Evolutionary conservation across 495 filamentous ascomycete genomes (phyloP).

Genomic region (Penicillium parvum): DNA sequence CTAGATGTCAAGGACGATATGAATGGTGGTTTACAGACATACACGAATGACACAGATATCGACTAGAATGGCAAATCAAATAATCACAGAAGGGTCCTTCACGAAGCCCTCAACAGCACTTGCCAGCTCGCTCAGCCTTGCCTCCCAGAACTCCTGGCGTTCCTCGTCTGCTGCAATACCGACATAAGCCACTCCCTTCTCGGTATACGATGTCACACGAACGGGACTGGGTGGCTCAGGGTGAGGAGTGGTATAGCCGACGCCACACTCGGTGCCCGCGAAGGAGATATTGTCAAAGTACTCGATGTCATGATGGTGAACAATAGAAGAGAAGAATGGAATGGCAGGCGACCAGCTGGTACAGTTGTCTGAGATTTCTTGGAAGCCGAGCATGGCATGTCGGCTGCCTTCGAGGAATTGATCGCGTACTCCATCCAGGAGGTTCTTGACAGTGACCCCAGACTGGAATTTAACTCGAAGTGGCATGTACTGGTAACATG

Average conservation of each 20-base stretch:
- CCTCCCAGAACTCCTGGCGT: conserved; percentile 3
- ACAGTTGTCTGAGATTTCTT: conserved; percentile 19
- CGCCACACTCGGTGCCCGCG: conserved; percentile 11
- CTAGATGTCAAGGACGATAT: neutral
- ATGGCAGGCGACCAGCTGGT: conserved; percentile 15
- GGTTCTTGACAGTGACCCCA: conserved; percentile 20
- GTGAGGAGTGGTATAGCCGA: conserved; percentile 12
- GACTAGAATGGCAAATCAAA: neutral
- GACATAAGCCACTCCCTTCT: conserved; percentile 5
- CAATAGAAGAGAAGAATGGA: conserved; percentile 18
- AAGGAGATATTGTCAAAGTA: conserved; percentile 31
- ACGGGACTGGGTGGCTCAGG: conserved; percentile 3
- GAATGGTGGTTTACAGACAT: neutral
- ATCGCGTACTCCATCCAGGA: conserved; percentile 18
- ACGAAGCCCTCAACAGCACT: conserved; percentile 5
- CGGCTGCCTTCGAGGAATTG: conserved; percentile 17
- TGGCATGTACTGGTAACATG: conserved; percentile 29
- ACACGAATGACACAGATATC: neutral
- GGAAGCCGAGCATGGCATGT: conserved; percentile 20
- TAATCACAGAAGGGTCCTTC: neutral
- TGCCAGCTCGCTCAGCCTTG: conserved; percentile 7
- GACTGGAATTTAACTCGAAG: conserved; percentile 23
- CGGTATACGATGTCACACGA: conserved; percentile 8
- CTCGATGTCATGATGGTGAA: conserved; percentile 24
- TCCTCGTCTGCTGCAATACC: conserved; percentile 10